Base-by-base conservation (phyloP, 2,329 filamentous ascomycete genomes). In the Aspergillus pseudoglaucus region DNA sequence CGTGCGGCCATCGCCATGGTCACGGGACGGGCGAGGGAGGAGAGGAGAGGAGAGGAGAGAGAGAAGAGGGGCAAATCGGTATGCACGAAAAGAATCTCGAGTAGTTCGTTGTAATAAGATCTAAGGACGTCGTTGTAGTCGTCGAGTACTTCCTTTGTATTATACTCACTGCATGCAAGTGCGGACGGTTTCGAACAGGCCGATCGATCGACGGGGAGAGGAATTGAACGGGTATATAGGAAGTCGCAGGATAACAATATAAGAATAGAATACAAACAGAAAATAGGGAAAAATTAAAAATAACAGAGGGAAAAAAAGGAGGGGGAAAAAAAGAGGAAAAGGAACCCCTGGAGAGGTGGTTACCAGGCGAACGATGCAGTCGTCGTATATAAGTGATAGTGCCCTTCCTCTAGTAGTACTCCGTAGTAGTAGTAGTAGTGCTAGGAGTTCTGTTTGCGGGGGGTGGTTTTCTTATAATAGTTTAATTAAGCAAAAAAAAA, bases 1-100 rank as follows among this genome's bases (percentile, higher is more conserved):
- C 65, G 65, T 47, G 65, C 57, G 55, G 60, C 57, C 62, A 60
- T 66, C 42, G 65, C 62, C 62, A 72, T 70, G 52, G 59, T 51
- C 50, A 60, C 55, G 52, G 59, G 49, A 42, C 33, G 44, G 47
- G 44, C 43, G 39, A 27, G 35, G 42, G 39, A 47, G 46, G 23
- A 23, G 46, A 52, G 50, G 52, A 54, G 52, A 22, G 22, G 22
- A 22, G 22, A 22, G 22, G 59, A 58, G 49, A 43, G 37, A 48
- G 37, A 38, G n/a, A 50, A 39, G 40, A 20, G 27, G 47, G 40
- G 33, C 14, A 15, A 37, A 12, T 41, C 39, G 12, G 10, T 41
- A 23, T 41, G n/a, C 15, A n/a, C 33, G 8, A 6, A 8, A 17
- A 37, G 8, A 17, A 37, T n/a, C 33, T n/a, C 33, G n/a, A 37